phyloP scores from a whole-genome alignment of 2,329 filamentous ascomycete genomes.

The Fusarium sp. region DNA sequence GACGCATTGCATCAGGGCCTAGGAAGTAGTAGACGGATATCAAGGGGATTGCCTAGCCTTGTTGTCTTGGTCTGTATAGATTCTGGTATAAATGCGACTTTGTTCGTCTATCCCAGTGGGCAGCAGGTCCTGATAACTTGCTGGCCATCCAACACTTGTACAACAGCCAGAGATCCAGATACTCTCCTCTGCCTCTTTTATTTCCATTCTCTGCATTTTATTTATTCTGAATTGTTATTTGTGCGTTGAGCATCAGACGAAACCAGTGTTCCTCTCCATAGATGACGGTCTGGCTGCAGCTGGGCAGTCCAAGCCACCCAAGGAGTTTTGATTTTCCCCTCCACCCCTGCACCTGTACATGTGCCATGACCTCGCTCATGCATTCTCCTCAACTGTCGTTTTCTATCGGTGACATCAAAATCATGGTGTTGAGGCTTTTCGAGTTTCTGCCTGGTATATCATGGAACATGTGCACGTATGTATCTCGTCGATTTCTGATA shows the following conservation, averaged over 20 bases:
- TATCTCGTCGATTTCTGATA: not conserved
- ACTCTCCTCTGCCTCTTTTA: not conserved
- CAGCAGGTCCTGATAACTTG: conserved; percentile 14
- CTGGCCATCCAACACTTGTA: conserved; percentile 1
- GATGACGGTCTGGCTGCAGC: conserved; percentile 3
- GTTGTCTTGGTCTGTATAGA: not conserved
- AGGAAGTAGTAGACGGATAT: not conserved
- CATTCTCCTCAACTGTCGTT: fast-evolving
- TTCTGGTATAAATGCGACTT: conserved; percentile 9
- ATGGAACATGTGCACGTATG: not conserved
- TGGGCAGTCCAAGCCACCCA: not conserved
- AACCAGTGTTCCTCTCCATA: not conserved
- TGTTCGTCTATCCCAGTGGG: not conserved
- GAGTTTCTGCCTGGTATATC: not conserved
- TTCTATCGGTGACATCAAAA: not conserved
- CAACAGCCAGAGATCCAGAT: not conserved
- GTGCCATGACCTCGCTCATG: not conserved
- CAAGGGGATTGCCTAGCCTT: not conserved
- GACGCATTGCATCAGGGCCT: not conserved
- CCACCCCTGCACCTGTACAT: not conserved
- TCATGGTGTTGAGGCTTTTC: conserved; percentile 20
- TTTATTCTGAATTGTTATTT: conserved; percentile 21
- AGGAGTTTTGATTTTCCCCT: conserved; percentile 1
- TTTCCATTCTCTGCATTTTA: conserved; percentile 9
- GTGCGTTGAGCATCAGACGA: conserved; percentile 11